Evolutionary conservation across 2,329 filamentous ascomycete species (phyloP).

Genomic region (Penicillium sp.): DNA sequence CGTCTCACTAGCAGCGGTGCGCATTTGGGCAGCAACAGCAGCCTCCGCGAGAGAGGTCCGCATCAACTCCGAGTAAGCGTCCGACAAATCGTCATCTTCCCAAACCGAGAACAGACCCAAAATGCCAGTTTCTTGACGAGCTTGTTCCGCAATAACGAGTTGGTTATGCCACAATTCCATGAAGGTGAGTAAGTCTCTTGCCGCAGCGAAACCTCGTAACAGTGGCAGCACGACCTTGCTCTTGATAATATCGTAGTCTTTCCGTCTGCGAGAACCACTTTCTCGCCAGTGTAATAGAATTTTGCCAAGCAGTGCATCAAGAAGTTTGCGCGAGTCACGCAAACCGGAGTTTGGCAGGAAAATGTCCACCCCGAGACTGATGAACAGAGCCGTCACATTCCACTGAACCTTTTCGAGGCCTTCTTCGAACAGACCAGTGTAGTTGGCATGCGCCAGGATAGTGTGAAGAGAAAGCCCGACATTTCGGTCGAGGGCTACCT

Average conservation of each 20-base stretch:
- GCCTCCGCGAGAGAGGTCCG: conserved; percentile 32
- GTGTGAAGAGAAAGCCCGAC: conserved; percentile 43
- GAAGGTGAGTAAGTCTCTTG: conserved; percentile 43
- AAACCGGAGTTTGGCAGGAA: conserved; percentile 47
- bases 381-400: conserved; percentile 42
- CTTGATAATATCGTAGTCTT: conserved; percentile 38
- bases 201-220: conserved; percentile 40
- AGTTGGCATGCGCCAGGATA: conserved; percentile 42
- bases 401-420: conserved; percentile 38
- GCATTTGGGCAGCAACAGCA: conserved; percentile 32
- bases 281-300: conserved; percentile 36
- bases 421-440: conserved; percentile 41
- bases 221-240: conserved; percentile 41
- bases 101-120: conserved; percentile 39
- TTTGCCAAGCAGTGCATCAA: conserved; percentile 39
- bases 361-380: conserved; percentile 44
- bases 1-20: conserved; percentile 31
- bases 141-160: conserved; percentile 38
- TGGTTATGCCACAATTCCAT: conserved; percentile 43
- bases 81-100: conserved; percentile 47
- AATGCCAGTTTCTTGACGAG: conserved; percentile 25
- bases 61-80: conserved; percentile 36
- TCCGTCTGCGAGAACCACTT: conserved; percentile 11
- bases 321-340: conserved; percentile 35
- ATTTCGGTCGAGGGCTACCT: conserved; percentile 39